These are phyloP conservation scores for Phytophthora idaei DNA, from an alignment of 352 stramenopile species.

Conservation along the genomic window DNA sequence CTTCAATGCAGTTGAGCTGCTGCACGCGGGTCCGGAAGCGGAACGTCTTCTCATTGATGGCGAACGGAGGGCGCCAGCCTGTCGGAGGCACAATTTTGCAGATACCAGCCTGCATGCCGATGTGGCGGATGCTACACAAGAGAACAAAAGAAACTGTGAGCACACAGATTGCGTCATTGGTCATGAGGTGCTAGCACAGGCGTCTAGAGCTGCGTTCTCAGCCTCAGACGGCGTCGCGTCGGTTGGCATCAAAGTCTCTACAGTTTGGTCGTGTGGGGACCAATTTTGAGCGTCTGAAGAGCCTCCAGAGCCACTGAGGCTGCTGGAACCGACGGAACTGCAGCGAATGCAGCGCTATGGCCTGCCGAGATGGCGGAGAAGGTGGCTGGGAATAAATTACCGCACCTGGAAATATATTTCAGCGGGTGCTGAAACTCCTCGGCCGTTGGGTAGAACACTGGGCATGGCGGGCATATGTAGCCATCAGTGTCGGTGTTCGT, in stretches of 20 bases:
- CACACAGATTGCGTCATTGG: neutral
- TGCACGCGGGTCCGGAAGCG: slow-evolving; percentile 96
- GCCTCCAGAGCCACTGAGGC: neutral
- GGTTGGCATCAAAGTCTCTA: slow-evolving; percentile 17
- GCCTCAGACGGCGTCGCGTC: slow-evolving; percentile 11
- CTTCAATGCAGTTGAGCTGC: slow-evolving; percentile 93
- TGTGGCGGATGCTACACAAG: slow-evolving; percentile 76
- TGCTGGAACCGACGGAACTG: neutral
- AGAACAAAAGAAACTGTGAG: neutral
- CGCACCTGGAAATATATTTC: slow-evolving; percentile 92
- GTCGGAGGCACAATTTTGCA: slow-evolving; percentile 98
- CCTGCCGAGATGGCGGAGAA: slow-evolving; percentile 6
- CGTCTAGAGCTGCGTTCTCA: too few relatives aligned
- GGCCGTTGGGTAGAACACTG: slow-evolving; percentile 84
- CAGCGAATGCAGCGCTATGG: neutral
- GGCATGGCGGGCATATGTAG: slow-evolving; percentile 86
- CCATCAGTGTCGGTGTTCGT: slow-evolving; percentile 54
- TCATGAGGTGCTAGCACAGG: too few relatives aligned
- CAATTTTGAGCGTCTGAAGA: slow-evolving; percentile 3
- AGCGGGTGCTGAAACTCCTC: slow-evolving; percentile 92
- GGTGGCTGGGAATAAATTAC: slow-evolving; percentile 55
- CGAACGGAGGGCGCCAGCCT: slow-evolving; percentile 92
- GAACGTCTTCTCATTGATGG: slow-evolving; percentile 87
- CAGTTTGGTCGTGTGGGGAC: neutral
- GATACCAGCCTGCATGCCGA: slow-evolving; percentile 95